Base-by-base conservation (phyloP, 352 stramenopile genomes). In the Globisporangium camurandrum region DNA sequence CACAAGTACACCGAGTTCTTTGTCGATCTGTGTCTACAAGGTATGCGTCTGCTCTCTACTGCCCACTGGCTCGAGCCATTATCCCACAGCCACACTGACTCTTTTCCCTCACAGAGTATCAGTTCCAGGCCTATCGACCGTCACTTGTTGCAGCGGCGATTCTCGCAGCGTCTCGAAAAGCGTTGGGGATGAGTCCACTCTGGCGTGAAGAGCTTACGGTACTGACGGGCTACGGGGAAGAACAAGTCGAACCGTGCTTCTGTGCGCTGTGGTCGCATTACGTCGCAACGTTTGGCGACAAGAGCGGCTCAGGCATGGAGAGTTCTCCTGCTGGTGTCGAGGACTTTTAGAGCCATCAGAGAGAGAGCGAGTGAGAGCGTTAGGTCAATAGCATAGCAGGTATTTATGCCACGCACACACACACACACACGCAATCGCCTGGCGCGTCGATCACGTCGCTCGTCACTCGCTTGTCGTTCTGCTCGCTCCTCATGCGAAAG, bases 1-100 rank as follows among this genome's bases (percentile, higher is more conserved):
- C 66, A 67, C 63, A 91, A 91, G 44, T 91, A 92, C 62, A 75
- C 79, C 56, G 83, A 92, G 49, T 91, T 91, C 51, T 87, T 94
- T 23, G 74, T 86, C 31, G 80, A 94, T 43, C 64, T 94, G n/a
- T 86, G 77, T 40, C 57, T 94, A 23, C 77, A 89, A 60, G 54
- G 59, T 63, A n/a, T n/a, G 43, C 45, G 48, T 19, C 36, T 22
- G 36, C 31, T 9, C 11, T 39, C 19, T 12, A 12, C 19, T 36
- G 30, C 30, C 1, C 33, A 4, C 4, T 17, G 17, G 33, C 12
- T 4, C 31, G 31, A 37, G 11, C 4, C 17, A 17, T 14, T 17
- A 39, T 4, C 19, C 33, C 8, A 6, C 33, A 20, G 6, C 4
- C 33, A n/a, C 8, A 4, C 33, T 20, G 14, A 34, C 12, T 52